Conservation (phyloP, 441 rosid genomes). For the Pelargonium fulgidum region DNA sequence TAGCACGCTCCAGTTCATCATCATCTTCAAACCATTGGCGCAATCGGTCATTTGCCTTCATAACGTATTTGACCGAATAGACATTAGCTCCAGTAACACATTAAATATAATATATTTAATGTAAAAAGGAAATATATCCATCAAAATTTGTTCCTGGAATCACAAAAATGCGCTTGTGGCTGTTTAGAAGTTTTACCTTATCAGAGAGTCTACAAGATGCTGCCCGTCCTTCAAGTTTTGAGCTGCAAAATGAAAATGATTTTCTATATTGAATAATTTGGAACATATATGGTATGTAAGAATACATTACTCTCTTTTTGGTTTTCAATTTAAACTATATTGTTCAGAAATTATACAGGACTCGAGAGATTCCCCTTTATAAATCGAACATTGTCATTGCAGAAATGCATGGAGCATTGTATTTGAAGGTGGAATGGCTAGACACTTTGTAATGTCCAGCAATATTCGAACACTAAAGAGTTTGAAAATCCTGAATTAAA, state of each 20-base stretch:
- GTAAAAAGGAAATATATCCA: neutral
- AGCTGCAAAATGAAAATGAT: slow-evolving; percentile 34
- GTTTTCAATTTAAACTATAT: neutral
- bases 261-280: neutral
- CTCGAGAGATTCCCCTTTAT: neutral
- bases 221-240: slow-evolving; percentile 76
- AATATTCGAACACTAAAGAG: neutral
- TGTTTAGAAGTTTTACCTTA: slow-evolving; percentile 40
- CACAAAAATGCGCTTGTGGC: neutral
- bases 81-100: slow-evolving; percentile 15
- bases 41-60: slow-evolving; percentile 68
- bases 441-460: neutral
- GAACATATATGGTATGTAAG: neutral
- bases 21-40: slow-evolving; percentile 65
- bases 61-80: neutral
- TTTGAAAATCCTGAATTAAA: neutral
- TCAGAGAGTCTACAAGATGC: slow-evolving; percentile 75
- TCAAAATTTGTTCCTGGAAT: neutral
- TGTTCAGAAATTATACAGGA: neutral
- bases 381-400: neutral
- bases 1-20: slow-evolving; percentile 76
- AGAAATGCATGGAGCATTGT: neutral
- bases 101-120: neutral
- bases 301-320: neutral
- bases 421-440: neutral